Evolutionary conservation across 2,329 filamentous ascomycete species (phyloP), one percentile per base, ranked within the genome.

Genomic region (Zasmidium angulare): DNA sequence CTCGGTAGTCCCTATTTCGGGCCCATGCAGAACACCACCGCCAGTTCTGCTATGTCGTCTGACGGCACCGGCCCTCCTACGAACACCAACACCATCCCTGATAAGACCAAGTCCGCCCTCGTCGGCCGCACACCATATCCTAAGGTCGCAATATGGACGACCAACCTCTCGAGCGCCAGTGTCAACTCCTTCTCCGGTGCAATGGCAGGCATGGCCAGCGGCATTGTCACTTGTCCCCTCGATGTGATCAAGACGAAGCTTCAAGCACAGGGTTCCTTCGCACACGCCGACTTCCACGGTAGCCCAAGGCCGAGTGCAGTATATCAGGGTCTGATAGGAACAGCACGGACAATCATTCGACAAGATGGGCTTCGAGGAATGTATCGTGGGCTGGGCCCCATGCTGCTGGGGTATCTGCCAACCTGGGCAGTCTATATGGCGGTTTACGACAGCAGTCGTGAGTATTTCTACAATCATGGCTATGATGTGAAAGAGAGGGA

Each of bases 241-340:
- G 95, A 99, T 81, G 95, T 99, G 63, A 98, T 99, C 77, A 99
- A 99, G 81, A 99, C 95, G 48, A 98, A 97, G 77, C 79, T 99
- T 61, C 95, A 99, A 75, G 93, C 93, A 17, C 95, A 98, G 75
- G 93, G 93, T 64, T 90, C 91, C 20, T 96, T 96, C 75, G 66
- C 83, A 78, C 68, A 80, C 76, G 62, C 56, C 11, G 29, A 60
- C n/a, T 22, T 36, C 17, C 52, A 61, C 10, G 59, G 57, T 46
- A 61, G 61, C 10, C 61, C 74, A 74, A 55, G 79, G 80, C 73
- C 81, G 9, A 81, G 79, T 53, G 77, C 78, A 20, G 75, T 95
- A 52, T 99, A 99, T 74, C 87, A 89, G 63, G 95, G 95, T 6
- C 83, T 99, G 70, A 72, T 96, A 9, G 95, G 95, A 47, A 98